Base-by-base conservation (phyloP, 2,329 filamentous ascomycete genomes). In the Microdochium nivale region DNA sequence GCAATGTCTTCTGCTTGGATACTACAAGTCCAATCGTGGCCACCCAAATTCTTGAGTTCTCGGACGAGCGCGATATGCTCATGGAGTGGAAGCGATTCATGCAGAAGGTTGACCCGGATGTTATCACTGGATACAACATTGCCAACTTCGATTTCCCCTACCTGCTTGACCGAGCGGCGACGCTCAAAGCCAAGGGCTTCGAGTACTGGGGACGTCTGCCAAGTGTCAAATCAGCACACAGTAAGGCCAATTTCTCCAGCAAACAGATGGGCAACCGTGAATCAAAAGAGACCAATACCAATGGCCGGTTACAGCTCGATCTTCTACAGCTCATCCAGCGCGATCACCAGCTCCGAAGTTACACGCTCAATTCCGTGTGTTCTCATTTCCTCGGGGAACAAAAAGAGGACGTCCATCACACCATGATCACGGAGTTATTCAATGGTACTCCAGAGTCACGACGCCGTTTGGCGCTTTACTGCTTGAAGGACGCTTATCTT, bases 41-140 rank as follows among this genome's bases (percentile, higher is more conserved):
- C 54, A 97, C 94, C 0, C 88, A 99, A 61, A 85, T 99, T 51
- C 77, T 96, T 40, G 87, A 90, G 55, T 96, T 87, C 58, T 76
- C 86, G 19, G 78, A 80, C 44, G 94, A 99, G 66, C 83, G 87
- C 51, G 83, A 90, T 55, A 94, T 99, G 91, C 76, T 99, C n/a
- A 83, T 86, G 70, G 83, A 84, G 43, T 99, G 94, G 94, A 85
- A 88, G 62, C 80, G 95, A 54, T 99, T 99, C 58, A 69, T 99
- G 16, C 79, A 95, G 59, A 83, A 89, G 61, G 89, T 94, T 1
- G 94, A 99, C 59, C 92, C 94, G 0, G 94, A 99, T 70, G 88
- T 99, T 57, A 96, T 99, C 62, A 99, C 95, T 51, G 94, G 94
- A 47, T 99, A 99, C 83, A 99, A 99, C 68, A 99, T 95, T 71